Evolutionary conservation across 495 filamentous ascomycete genomes (phyloP), one percentile per base, ranked within the genome.

Genomic region (Hyaloscypha finlandica): DNA sequence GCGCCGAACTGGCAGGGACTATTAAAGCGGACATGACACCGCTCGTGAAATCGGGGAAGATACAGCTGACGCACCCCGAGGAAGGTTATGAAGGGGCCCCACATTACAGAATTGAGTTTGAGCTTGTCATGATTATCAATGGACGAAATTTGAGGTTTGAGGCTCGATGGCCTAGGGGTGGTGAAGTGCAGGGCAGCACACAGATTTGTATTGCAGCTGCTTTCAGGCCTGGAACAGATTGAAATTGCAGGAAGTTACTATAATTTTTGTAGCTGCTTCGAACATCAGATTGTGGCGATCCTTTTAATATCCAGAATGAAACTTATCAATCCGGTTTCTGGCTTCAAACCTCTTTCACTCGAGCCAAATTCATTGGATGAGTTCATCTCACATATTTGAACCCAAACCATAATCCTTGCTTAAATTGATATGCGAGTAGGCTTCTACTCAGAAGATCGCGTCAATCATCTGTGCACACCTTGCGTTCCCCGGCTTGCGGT

Each of bases 31-130:
- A 68, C 25, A 35, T 68, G 54, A 45, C 55, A 37, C 45, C n/a
- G 6, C 25, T 68, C 12, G 2, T 90, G 87, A 64, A n/a, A 29
- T 39, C 51, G 2, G 48, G 62, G 3, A 22, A 29, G 11, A 57
- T 67, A 6, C 20, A 14, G 61, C 16, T 37, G 8, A 48, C 35
- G 30, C 8, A 55, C 6, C 37, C 39, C 19, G 61, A 64, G 4
- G 20, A 31, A 35, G 32, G 39, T 4, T 30, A 20, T 61, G 67
- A 16, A 11, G 52, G 65, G 4, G 54, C 61, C 20, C 65, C 32
- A 2, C 56, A 61, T 29, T 68, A 64, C 33, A 60, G 37, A 33
- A 64, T 68, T 56, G 61, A 64, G 22, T 68, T 30, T 61, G 39
- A 68, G 30, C 55, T 68, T n/a, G 67, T 68, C 4, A 64, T 64